These are phyloP conservation scores for Mallotus nudiflorus DNA, from an alignment of 345 rosid species.

Conservation along the genomic window DNA sequence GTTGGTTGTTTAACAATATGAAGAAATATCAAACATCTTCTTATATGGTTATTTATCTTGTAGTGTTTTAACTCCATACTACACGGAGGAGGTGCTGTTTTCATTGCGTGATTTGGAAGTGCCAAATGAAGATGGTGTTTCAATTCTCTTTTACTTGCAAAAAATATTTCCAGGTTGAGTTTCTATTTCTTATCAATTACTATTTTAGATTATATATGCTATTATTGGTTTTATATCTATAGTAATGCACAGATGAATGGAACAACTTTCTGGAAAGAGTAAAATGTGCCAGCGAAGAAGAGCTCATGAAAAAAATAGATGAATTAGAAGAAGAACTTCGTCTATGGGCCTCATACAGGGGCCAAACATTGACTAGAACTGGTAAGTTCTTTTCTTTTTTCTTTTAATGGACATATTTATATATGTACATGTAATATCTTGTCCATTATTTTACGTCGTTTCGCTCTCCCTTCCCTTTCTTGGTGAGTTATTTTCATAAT, in stretches of 20 bases:
- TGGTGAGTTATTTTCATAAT: neutral
- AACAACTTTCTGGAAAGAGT: conserved; percentile 88
- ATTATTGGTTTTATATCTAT: neutral
- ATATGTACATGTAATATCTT: neutral
- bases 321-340: conserved; percentile 80
- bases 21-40: neutral
- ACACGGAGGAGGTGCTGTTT: conserved; percentile 88
- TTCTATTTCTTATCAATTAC: neutral
- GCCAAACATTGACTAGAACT: conserved; percentile 98
- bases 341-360: conserved; percentile 95
- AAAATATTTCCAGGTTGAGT: conserved; percentile 90
- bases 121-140: conserved; percentile 96
- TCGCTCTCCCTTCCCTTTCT: neutral
- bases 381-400: conserved; percentile 43
- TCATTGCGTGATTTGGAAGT: conserved; percentile 69
- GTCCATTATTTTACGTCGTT: neutral
- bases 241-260: conserved; percentile 85
- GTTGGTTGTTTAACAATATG: neutral
- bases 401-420: neutral
- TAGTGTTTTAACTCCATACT: conserved; percentile 96
- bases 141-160: conserved; percentile 89
- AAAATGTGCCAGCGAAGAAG: conserved; percentile 56
- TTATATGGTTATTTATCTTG: conserved; percentile 18
- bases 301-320: conserved; percentile 52
- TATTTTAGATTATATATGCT: neutral